phyloP scores from a whole-genome alignment of 2,329 filamentous ascomycete species.

The Neofusicoccum umdonicola region DNA sequence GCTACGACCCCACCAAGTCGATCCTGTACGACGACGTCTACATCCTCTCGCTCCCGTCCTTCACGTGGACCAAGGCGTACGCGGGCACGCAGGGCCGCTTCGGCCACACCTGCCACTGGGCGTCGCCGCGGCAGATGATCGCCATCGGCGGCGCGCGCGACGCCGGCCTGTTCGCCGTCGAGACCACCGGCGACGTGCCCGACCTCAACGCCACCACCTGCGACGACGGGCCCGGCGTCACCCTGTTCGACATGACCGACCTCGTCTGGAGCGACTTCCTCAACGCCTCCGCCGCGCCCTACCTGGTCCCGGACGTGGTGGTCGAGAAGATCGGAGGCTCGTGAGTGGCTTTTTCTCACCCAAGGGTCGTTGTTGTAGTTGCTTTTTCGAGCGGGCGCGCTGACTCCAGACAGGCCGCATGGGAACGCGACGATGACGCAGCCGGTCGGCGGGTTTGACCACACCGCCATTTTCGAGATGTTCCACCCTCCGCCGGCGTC shows the following conservation, averaged over 20 bases:
- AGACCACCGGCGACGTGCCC: background rate
- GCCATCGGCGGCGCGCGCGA: conserved; percentile 37
- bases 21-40: conserved; percentile 44
- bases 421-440: conserved; percentile 15
- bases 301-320: background rate
- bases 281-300: background rate
- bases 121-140: conserved; percentile 41
- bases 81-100: conserved; percentile 35
- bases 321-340: conserved; percentile 14
- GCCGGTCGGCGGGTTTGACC: conserved; percentile 6
- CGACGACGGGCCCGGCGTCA: conserved; percentile 21
- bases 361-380: background rate
- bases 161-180: conserved; percentile 3
- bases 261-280: conserved; percentile 20
- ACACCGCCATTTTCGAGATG: conserved; percentile 14
- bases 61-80: conserved; percentile 45
- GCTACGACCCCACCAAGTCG: conserved; percentile 36
- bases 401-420: background rate
- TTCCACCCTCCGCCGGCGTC: background rate
- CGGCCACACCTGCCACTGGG: conserved; percentile 43
- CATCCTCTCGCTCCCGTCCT: conserved; percentile 47
- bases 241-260: conserved; percentile 21
- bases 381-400: background rate
- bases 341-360: background rate
- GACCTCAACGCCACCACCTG: conserved; percentile 5